Conservation (phyloP, 768 basidiomycete species). For the Kwoniella bestiolae region DNA sequence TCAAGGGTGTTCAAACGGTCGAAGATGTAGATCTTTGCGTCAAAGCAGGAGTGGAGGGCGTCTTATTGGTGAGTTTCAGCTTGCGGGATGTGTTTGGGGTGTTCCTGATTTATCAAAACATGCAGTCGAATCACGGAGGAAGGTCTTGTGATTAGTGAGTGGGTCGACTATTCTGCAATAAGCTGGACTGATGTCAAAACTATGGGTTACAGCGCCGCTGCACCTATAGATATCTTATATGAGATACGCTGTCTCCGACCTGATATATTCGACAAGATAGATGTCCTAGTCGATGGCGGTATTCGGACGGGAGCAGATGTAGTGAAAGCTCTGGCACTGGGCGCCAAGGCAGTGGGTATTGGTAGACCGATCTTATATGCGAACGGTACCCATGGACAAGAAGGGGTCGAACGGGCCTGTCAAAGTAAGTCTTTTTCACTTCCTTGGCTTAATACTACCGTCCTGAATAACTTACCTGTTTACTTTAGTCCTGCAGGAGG, state of each 20-base stretch:
- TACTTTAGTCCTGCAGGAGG: slow-evolving; percentile 46
- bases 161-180: background rate
- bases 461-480: background rate
- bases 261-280: slow-evolving; percentile 61
- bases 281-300: slow-evolving; percentile 86
- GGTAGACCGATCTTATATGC: slow-evolving; percentile 59
- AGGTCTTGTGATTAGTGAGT: background rate
- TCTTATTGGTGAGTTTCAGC: slow-evolving; percentile 90
- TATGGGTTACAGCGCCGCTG: slow-evolving; percentile 35
- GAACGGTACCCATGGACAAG: slow-evolving; percentile 58
- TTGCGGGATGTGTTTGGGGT: slow-evolving; percentile 52
- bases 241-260: slow-evolving; percentile 72
- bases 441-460: background rate
- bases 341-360: slow-evolving; percentile 58
- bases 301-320: slow-evolving; percentile 82
- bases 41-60: slow-evolving; percentile 81
- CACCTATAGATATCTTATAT: slow-evolving; percentile 68
- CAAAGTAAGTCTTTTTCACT: slow-evolving; percentile 44
- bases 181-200: too few relatives aligned
- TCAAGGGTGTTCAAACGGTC: slow-evolving; percentile 61
- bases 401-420: slow-evolving; percentile 52
- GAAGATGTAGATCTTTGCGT: slow-evolving; percentile 76
- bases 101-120: too few relatives aligned
- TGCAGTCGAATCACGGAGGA: slow-evolving; percentile 65
- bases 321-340: slow-evolving; percentile 82